These are phyloP conservation scores for Beta macrorhiza DNA, from an alignment of 179 eudicot species.

Conservation along the genomic window DNA sequence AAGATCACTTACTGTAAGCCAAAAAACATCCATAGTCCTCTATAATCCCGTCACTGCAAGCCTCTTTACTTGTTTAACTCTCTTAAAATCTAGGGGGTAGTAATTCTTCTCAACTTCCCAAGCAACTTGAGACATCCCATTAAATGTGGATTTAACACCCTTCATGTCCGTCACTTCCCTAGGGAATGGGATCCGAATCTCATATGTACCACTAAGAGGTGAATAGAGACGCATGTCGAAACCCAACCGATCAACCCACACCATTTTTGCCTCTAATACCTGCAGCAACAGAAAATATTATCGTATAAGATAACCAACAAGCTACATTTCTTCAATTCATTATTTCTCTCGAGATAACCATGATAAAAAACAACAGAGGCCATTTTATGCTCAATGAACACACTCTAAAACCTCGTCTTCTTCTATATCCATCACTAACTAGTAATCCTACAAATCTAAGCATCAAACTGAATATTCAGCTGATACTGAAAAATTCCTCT, in stretches of 20 bases:
- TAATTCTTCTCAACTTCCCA: constrained; percentile 94
- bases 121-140: constrained; percentile 94
- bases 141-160: constrained; percentile 85
- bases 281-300: constrained; percentile 25
- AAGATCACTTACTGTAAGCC: background rate
- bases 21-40: constrained; percentile 14
- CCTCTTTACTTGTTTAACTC: constrained; percentile 66
- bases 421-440: background rate
- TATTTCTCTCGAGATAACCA: background rate
- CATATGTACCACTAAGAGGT: constrained; percentile 50
- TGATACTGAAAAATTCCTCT: background rate
- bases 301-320: background rate
- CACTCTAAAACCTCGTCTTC: background rate
- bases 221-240: constrained; percentile 71
- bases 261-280: constrained; percentile 77
- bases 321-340: background rate
- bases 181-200: constrained; percentile 86
- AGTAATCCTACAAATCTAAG: background rate
- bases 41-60: constrained; percentile 32
- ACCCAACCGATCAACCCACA: constrained; percentile 93
- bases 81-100: constrained; percentile 52
- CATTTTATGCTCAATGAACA: background rate
- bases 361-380: background rate
- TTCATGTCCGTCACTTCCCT: constrained; percentile 84
- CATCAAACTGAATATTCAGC: background rate